These are phyloP conservation scores for Cryphonectria nitschkei DNA, from an alignment of 2,329 filamentous ascomycete species.

Conservation along the genomic window DNA sequence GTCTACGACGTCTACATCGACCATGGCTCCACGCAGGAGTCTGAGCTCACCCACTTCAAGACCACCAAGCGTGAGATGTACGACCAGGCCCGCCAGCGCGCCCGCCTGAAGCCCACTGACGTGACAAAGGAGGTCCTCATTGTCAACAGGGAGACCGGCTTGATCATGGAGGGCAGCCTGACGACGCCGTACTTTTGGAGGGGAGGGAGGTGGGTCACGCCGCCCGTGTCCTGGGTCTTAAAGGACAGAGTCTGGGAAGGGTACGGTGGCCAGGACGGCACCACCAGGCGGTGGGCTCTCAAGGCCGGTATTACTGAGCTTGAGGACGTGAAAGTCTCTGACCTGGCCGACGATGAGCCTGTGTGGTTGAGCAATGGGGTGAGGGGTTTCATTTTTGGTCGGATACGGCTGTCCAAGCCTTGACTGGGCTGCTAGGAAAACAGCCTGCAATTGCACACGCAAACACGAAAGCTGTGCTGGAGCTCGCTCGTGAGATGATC, in stretches of 20 bases:
- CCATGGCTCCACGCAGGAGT: constrained; percentile 43
- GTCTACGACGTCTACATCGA: constrained; percentile 53
- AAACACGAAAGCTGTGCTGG: background rate
- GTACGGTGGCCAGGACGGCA: constrained; percentile 79
- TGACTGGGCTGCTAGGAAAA: background rate
- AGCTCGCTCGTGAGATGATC: background rate
- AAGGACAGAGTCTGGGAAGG: constrained; percentile 30
- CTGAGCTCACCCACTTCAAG: constrained; percentile 82
- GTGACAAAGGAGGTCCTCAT: constrained; percentile 72
- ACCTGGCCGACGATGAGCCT: constrained; percentile 71
- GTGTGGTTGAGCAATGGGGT: constrained; percentile 91
- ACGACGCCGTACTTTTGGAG: constrained; percentile 84
- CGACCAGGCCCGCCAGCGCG: constrained; percentile 67
- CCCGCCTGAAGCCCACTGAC: constrained; percentile 54
- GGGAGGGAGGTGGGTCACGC: constrained; percentile 76
- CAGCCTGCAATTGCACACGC: too few relatives aligned
- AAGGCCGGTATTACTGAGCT: constrained; percentile 70
- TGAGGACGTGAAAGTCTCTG: constrained; percentile 60
- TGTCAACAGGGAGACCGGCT: constrained; percentile 60
- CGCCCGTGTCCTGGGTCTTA: constrained; percentile 57
- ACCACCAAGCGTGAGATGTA: constrained; percentile 78
- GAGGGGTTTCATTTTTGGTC: constrained; percentile 70
- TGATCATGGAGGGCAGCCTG: constrained; percentile 83
- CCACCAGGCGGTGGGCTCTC: constrained; percentile 82
- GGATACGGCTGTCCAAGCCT: constrained; percentile 36